These are phyloP conservation scores for Tetramitus jugosus DNA, from an alignment of 208 protist species.

Conservation along the genomic window DNA sequence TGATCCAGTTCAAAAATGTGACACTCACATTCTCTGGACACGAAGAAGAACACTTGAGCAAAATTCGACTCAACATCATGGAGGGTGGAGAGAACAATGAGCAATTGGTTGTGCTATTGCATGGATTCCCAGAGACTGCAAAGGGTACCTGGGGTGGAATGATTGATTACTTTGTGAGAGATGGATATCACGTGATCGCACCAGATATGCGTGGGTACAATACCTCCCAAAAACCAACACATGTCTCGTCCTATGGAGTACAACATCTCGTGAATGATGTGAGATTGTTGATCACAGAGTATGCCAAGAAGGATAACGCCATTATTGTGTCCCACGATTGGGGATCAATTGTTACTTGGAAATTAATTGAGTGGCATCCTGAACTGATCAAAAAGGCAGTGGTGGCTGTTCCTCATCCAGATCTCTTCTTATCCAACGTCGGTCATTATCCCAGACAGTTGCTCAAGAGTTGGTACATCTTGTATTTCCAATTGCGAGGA, in stretches of 20 bases:
- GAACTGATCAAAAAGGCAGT: not conserved
- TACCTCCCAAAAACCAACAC: not conserved
- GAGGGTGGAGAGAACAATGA: too few relatives aligned
- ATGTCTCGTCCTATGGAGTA: not conserved
- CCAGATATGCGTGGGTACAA: conserved; percentile 15
- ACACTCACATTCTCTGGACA: too few relatives aligned
- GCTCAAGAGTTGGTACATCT: conserved; percentile 13
- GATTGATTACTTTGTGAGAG: not conserved
- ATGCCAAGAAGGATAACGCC: not conserved
- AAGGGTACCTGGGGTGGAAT: not conserved
- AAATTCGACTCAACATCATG: too few relatives aligned
- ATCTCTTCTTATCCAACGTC: not conserved
- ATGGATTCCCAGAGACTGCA: not conserved
- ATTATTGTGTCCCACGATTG: conserved; percentile 7
- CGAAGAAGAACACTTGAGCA: too few relatives aligned
- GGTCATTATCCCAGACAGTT: too few relatives aligned
- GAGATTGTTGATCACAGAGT: not conserved
- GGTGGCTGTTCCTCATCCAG: conserved; percentile 11
- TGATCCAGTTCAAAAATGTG: too few relatives aligned
- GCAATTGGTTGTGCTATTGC: not conserved
- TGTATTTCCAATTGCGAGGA: not conserved
- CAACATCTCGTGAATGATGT: not conserved
- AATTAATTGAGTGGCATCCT: not conserved
- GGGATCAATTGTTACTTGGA: not conserved
- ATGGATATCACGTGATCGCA: not conserved